Evolutionary conservation across 306 rosid species (phyloP).

Genomic region (Prunus mongolica): DNA sequence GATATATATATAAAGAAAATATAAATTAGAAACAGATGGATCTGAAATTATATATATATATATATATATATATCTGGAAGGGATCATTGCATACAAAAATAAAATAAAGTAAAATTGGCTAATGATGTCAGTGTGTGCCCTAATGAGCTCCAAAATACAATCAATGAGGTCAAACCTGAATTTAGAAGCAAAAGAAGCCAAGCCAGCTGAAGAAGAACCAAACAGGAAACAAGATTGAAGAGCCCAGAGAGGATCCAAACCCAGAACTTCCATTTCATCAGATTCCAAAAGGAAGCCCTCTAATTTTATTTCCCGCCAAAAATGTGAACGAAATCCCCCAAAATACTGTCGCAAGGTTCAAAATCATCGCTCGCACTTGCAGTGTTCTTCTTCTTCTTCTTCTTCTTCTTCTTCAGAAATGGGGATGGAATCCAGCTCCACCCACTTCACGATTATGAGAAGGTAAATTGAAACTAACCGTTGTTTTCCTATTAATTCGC

Average conservation of each 20-base stretch:
- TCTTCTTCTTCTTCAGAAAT: not conserved
- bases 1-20: not conserved
- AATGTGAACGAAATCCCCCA: not conserved
- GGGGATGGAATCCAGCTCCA: constrained; percentile 39
- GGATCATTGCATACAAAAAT: not conserved
- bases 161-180: constrained; percentile 11
- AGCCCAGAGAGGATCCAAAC: not conserved
- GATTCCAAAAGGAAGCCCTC: not conserved
- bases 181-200: not conserved
- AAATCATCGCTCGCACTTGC: constrained; percentile 1
- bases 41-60: not conserved
- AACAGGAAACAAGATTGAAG: not conserved
- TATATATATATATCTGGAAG: not conserved
- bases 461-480: constrained; percentile 48
- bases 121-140: constrained; percentile 6
- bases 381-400: not conserved
- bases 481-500: not conserved
- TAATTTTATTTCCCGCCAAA: constrained; percentile 10
- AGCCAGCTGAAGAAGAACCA: not conserved
- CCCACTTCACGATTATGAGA: constrained; percentile 34
- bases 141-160: constrained; percentile 9
- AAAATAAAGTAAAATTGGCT: not conserved
- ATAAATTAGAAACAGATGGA: not conserved
- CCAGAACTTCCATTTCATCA: not conserved
- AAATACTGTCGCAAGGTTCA: not conserved